Evolutionary conservation across 2,329 filamentous ascomycete genomes (phyloP).

Genomic region (Colletotrichum salicis): DNA sequence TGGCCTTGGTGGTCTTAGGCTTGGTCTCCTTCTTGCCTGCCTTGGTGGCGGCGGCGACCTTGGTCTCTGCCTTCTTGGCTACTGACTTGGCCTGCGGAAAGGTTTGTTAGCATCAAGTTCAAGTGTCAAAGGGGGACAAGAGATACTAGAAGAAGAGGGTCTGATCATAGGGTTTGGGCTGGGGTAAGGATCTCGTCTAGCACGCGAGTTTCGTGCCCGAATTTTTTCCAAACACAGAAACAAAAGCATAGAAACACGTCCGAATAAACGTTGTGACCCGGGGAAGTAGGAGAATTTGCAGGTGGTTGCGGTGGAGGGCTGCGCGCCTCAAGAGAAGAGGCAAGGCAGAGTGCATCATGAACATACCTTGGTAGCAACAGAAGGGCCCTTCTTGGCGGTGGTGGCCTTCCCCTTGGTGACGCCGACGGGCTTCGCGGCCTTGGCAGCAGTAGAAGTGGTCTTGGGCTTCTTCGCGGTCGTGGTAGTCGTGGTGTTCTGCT

Average conservation of each 20-base stretch:
- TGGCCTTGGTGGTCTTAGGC: slow-evolving; percentile 33
- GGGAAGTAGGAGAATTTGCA: not conserved
- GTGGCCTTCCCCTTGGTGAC: slow-evolving; percentile 36
- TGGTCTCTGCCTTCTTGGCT: slow-evolving; percentile 33
- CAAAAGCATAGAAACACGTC: not conserved
- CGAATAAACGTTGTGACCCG: not conserved
- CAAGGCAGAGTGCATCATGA: not conserved
- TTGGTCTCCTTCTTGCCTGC: slow-evolving; percentile 35
- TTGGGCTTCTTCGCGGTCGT: slow-evolving; percentile 26
- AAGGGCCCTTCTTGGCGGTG: slow-evolving; percentile 32
- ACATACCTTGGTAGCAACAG: slow-evolving; percentile 34
- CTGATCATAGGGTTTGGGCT: no score
- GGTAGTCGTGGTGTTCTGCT: slow-evolving; percentile 45
- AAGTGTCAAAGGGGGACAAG: not conserved
- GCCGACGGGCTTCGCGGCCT: slow-evolving; percentile 34
- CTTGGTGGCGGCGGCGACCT: slow-evolving; percentile 24
- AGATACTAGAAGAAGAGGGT: not conserved
- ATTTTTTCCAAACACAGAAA: not conserved
- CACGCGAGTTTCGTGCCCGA: not conserved
- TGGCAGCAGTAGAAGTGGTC: slow-evolving; percentile 10
- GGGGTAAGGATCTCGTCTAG: not conserved
- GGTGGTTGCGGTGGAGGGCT: not conserved
- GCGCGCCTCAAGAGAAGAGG: not conserved
- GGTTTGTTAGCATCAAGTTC: not conserved
- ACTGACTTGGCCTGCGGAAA: slow-evolving; percentile 29